Percentiles rank a stretch among this genome's conserved stretches.
Conservation (phyloP, 768 basidiomycete species). For the Mycena floridula region DNA sequence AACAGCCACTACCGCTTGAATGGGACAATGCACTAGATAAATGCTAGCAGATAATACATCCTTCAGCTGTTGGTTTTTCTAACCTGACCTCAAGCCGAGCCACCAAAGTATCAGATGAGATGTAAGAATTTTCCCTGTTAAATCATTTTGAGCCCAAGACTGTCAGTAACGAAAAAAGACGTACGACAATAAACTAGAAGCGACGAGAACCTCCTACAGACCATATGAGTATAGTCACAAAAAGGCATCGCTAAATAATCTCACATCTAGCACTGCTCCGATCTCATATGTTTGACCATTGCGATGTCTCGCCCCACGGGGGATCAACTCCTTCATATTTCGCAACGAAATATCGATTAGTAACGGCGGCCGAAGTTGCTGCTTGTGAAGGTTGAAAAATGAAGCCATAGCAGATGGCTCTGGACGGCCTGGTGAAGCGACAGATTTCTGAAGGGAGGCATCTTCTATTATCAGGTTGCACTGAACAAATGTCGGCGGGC, state of each 20-base stretch:
- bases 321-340: not conserved
- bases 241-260: too few relatives aligned
- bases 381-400: not conserved
- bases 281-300: not conserved
- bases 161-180: too few relatives aligned
- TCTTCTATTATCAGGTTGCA: not conserved
- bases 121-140: not conserved
- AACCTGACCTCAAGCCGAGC: conserved; percentile 1
- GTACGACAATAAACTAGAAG: too few relatives aligned
- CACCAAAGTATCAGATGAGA: not conserved
- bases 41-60: not conserved
- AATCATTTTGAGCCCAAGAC: not conserved
- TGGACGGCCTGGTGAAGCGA: not conserved
- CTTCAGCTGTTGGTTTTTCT: not conserved
- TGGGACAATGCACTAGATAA: too few relatives aligned
- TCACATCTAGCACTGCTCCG: not conserved
- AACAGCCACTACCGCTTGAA: too few relatives aligned
- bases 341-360: not conserved
- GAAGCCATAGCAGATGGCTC: not conserved
- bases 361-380: not conserved
- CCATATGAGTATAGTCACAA: too few relatives aligned
- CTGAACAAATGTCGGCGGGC: not conserved
- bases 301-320: not conserved
- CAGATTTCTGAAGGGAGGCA: not conserved
- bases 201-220: too few relatives aligned